Percentiles rank a stretch among this genome's conserved stretches.
phyloP scores from a whole-genome alignment of 345 rosid genomes.

The Microthlaspi erraticum region DNA sequence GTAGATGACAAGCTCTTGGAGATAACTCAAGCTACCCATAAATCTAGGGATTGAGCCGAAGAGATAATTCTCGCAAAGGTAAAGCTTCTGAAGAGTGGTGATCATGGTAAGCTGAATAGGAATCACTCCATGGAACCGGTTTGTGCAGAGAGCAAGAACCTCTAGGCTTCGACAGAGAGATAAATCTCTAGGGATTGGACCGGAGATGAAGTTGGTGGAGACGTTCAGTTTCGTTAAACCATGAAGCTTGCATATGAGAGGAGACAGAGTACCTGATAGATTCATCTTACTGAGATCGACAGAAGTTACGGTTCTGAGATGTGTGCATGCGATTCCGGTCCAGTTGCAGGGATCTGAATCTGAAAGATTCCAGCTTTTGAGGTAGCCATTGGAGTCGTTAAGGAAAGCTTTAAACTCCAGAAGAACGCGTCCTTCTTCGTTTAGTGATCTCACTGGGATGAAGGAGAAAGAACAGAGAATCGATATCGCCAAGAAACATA shows the following conservation, averaged over 20 bases:
- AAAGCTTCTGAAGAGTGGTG: constrained; percentile 53
- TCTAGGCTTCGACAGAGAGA: constrained; percentile 51
- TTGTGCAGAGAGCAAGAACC: constrained; percentile 69
- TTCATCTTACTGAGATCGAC: constrained; percentile 58
- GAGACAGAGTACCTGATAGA: constrained; percentile 67
- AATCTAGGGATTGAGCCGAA: constrained; percentile 62
- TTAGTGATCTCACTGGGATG: constrained; percentile 48
- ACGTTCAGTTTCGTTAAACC: constrained; percentile 51
- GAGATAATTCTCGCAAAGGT: constrained; percentile 60
- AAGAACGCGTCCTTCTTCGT: constrained; percentile 59
- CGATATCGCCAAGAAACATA: constrained; percentile 29
- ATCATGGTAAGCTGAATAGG: constrained; percentile 58
- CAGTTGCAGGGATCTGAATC: constrained; percentile 71
- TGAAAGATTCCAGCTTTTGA: constrained; percentile 60
- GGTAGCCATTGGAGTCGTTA: constrained; percentile 53
- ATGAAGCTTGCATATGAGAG: constrained; percentile 61
- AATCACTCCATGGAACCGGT: constrained; percentile 68
- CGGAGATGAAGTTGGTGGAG: constrained; percentile 60
- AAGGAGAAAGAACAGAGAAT: constrained; percentile 42
- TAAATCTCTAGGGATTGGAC: constrained; percentile 60
- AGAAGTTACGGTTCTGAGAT: constrained; percentile 54
- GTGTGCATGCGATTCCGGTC: constrained; percentile 64
- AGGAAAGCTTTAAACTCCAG: constrained; percentile 63
- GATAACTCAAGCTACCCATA: constrained; percentile 55
- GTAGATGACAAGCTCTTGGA: constrained; percentile 72